Percentiles rank a stretch among this genome's conserved stretches.
Evolutionary conservation across 176 grass and related monocot species (phyloP).

Genomic region (Ampelocalamus luodianensis): DNA sequence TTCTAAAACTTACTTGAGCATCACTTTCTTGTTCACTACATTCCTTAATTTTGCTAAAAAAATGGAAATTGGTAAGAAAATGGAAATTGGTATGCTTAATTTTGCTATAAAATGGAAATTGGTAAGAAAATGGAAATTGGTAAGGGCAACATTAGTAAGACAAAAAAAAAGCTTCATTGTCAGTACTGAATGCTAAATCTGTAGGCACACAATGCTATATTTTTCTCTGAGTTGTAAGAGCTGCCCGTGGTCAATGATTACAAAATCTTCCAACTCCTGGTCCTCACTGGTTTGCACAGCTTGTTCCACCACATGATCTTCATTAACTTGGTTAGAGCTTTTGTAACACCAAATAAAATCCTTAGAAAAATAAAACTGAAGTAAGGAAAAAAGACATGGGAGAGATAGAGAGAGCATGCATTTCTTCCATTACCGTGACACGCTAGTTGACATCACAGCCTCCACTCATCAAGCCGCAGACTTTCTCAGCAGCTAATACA

Average conservation of each 20-base stretch:
- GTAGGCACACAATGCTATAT: slow-evolving; percentile 90
- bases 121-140: no score
- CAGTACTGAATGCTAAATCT: slow-evolving; percentile 26
- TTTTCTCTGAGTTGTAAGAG: slow-evolving; percentile 79
- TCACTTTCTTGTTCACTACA: slow-evolving; percentile 89
- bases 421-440: slow-evolving; percentile 71
- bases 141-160: no score
- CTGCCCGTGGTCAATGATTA: slow-evolving; percentile 65
- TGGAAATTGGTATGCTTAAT: slow-evolving; percentile 25
- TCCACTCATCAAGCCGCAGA: slow-evolving; percentile 79
- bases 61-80: no score
- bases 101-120: neutral
- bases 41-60: slow-evolving; percentile 54
- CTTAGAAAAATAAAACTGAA: slow-evolving; percentile 3
- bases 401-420: neutral
- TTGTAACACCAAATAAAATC: slow-evolving; percentile 36
- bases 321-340: slow-evolving; percentile 52
- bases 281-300: slow-evolving; percentile 58
- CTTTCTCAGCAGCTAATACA: slow-evolving; percentile 72
- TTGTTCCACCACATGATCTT: slow-evolving; percentile 50
- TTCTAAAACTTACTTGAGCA: slow-evolving; percentile 86
- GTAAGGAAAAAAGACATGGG: neutral
- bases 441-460: slow-evolving; percentile 82
- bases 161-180: no score
- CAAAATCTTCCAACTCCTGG: slow-evolving; percentile 73